Base-by-base conservation (phyloP, 2,329 filamentous ascomycete genomes). In the Talaromyces sp. region DNA sequence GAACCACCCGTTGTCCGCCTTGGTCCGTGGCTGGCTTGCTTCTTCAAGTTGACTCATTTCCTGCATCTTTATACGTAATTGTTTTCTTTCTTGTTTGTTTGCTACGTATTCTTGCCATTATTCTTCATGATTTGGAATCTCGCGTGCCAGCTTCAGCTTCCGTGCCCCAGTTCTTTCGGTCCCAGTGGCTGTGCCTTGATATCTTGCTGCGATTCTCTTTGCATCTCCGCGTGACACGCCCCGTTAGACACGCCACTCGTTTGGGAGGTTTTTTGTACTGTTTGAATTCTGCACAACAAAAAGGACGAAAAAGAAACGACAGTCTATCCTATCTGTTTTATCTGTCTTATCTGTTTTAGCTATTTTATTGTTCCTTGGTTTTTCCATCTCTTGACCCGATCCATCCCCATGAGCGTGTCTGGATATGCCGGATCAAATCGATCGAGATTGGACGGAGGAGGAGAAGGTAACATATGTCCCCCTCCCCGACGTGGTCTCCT, bases 341-440 rank as follows among this genome's bases (percentile, higher is more conserved):
- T 7, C 17, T 38, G 7, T 38, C 21, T 21, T 31, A 19, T 35
- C 24, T 54, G 17, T 19, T 32, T 24, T n/a, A 10, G 27, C 8
- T n/a, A 5, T 29, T 50, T 53, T 13, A 14, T 32, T 55, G 17
- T 4, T 19, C 27, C 13, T 10, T 56, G 19, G 3, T 31, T 31
- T 26, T 17, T 7, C 1, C 11, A 4, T 56, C n/a, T 41, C 14
- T 49, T 43, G 32, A 26, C n/a, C 60, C 62, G 29, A 68, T 64
- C 68, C 27, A 55, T 62, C 24, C 71, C 69, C 69, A 76, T 75
- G 73, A 68, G 69, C 64, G 61, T n/a, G n/a, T 56, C 67, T 69
- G 75, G 74, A 76, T 68, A 78, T 78, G 76, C 78, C 76, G 71
- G 74, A 71, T 71, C 69, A 66, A 74, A 64, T 70, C 60, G 76